A percentile compares a stretch with the other conserved stretches of the same genome.
Evolutionary conservation across 257 asterid genomes (phyloP).

Genomic region (Petrea volubilis): DNA sequence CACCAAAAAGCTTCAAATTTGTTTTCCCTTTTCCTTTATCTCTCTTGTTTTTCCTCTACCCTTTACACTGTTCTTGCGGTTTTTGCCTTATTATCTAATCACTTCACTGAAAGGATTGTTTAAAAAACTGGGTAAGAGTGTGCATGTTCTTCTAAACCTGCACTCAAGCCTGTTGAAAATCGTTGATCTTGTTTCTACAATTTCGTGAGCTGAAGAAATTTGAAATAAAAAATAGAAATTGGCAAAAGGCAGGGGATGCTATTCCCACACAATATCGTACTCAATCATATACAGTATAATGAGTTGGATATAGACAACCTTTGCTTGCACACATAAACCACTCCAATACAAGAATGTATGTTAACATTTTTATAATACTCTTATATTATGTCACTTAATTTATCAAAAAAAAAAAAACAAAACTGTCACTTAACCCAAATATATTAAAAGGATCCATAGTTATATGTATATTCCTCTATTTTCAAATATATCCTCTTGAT

Average conservation of each 20-base stretch:
- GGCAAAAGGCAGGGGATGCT: conserved; percentile 35
- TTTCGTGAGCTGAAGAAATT: conserved; percentile 48
- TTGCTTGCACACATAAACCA: conserved; percentile 43
- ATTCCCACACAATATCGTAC: conserved; percentile 44
- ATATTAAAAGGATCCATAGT: too few relatives aligned
- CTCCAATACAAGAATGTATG: conserved; percentile 31
- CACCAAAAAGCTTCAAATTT: conserved; percentile 41
- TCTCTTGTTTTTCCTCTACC: not conserved
- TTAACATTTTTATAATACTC: not conserved
- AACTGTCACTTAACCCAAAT: too few relatives aligned
- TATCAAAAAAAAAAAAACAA: not conserved
- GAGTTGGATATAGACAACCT: conserved; percentile 33
- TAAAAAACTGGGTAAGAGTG: conserved; percentile 34
- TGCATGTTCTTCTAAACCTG: conserved; percentile 64
- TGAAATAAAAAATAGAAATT: conserved; percentile 28
- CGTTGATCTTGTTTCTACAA: conserved; percentile 43
- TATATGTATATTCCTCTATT: too few relatives aligned
- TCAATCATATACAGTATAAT: not conserved
- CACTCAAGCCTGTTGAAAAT: conserved; percentile 40
- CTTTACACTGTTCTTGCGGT: conserved; percentile 13
- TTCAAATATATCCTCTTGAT: too few relatives aligned
- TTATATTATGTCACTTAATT: not conserved
- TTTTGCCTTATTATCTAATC: not conserved
- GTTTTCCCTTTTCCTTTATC: conserved; percentile 12
- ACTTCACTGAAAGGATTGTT: conserved; percentile 14